Evolutionary conservation across 805 yeast genomes (phyloP).

Genomic region (Suhomyces kilbournensis): DNA sequence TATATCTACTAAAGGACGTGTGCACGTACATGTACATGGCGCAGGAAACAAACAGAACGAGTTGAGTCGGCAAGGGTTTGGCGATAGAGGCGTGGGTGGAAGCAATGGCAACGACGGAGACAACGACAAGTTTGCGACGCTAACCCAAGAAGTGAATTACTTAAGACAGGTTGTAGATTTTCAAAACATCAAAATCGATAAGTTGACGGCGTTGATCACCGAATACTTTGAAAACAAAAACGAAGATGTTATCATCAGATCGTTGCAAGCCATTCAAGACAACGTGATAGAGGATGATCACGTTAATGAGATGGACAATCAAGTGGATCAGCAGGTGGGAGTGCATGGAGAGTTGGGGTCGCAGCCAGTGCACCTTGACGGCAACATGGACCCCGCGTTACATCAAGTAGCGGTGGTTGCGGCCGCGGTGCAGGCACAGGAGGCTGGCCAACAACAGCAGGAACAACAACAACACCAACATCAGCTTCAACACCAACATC

Average conservation of each 20-base stretch:
- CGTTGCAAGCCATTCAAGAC: conserved; percentile 29
- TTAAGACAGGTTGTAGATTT: conserved; percentile 36
- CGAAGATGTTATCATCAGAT: conserved; percentile 26
- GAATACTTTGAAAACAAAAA: conserved; percentile 32
- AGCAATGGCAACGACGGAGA: conserved; percentile 1
- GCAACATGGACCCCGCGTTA: conserved; percentile 41
- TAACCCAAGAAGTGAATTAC: conserved; percentile 33
- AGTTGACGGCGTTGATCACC: conserved; percentile 31
- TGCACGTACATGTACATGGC: not conserved
- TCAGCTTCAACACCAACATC: conserved; percentile 5
- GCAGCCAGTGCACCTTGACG: conserved; percentile 24
- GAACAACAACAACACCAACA: conserved; percentile 6
- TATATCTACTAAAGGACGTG: not conserved
- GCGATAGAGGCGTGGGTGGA: not conserved
- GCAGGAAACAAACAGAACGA: not conserved
- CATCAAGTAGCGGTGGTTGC: conserved; percentile 41
- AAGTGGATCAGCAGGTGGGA: conserved; percentile 17
- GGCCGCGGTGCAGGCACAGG: conserved; percentile 27
- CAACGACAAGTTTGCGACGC: conserved; percentile 13
- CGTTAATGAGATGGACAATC: conserved; percentile 18
- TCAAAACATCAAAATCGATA: conserved; percentile 38
- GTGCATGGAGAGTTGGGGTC: conserved; percentile 9
- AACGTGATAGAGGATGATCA: conserved; percentile 14
- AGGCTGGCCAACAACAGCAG: conserved; percentile 8
- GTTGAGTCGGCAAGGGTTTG: not conserved